phyloP scores from a whole-genome alignment of 1,284 basidiomycete genomes.

The Cystodermella granulosa region DNA sequence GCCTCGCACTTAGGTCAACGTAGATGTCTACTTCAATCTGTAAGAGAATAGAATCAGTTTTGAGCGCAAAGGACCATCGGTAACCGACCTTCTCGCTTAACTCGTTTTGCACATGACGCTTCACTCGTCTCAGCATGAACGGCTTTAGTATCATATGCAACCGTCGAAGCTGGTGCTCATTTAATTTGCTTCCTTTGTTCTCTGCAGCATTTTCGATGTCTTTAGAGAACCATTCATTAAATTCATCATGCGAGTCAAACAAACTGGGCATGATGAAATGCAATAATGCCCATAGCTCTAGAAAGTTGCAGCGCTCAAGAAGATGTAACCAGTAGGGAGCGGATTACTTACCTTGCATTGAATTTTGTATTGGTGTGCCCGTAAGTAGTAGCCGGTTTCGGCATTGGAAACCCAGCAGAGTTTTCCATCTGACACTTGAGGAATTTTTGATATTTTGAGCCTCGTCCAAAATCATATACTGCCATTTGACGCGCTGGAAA shows the following conservation, averaged over 20 bases:
- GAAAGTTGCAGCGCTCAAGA: constrained; percentile 10
- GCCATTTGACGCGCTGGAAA: constrained; percentile 97
- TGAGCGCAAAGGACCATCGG: not conserved
- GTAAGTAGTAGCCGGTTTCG: constrained; percentile 93
- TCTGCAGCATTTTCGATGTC: constrained; percentile 95
- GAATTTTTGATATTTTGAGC: constrained; percentile 99
- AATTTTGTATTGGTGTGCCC: constrained; percentile 98
- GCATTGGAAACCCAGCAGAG: constrained; percentile 91
- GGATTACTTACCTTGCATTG: constrained; percentile 83
- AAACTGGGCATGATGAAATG: constrained; percentile 99
- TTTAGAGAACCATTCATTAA: constrained; percentile 99
- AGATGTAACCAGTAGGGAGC: not conserved
- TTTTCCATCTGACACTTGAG: constrained; percentile 96
- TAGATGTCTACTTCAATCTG: constrained; percentile 96
- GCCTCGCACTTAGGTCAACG: constrained; percentile 90
- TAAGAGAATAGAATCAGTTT: not conserved
- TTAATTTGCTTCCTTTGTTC: constrained; percentile 86
- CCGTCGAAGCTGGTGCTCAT: constrained; percentile 92
- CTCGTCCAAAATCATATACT: constrained; percentile 99
- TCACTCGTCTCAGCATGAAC: constrained; percentile 97
- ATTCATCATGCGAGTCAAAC: constrained; percentile 99
- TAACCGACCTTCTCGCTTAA: constrained; percentile 88
- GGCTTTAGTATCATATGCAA: constrained; percentile 99
- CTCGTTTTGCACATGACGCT: constrained; percentile 98
- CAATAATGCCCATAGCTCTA: constrained; percentile 97